phyloP scores from a whole-genome alignment of 768 basidiomycete genomes.

The Harrya chromipes region DNA sequence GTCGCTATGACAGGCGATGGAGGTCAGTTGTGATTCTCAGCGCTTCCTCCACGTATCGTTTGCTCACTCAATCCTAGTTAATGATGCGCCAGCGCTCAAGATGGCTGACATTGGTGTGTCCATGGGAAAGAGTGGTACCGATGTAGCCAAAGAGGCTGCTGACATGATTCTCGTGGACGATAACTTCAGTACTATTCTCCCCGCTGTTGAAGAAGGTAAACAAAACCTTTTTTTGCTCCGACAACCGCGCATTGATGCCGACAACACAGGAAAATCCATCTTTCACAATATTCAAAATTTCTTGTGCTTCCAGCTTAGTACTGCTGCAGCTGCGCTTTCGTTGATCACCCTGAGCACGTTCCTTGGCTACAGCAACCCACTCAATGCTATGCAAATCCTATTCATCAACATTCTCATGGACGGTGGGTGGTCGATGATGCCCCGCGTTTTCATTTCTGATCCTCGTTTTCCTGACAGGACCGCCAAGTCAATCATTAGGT shows the following conservation, averaged over 20 bases:
- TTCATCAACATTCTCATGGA: constrained; percentile 99
- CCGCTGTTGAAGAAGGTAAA: constrained; percentile 90
- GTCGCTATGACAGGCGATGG: constrained; percentile 99
- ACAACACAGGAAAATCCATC: constrained; percentile 78
- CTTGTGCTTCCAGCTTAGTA: constrained; percentile 94
- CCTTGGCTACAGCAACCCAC: constrained; percentile 84
- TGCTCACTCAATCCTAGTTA: constrained; percentile 47
- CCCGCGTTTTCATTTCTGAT: not conserved
- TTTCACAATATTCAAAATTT: constrained; percentile 99
- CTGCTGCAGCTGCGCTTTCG: constrained; percentile 94
- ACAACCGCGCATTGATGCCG: not conserved
- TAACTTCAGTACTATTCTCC: constrained; percentile 92
- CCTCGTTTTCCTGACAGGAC: constrained; percentile 47
- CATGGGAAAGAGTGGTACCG: constrained; percentile 98
- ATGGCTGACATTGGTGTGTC: constrained; percentile 98
- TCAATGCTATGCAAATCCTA: constrained; percentile 99
- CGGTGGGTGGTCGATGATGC: constrained; percentile 43
- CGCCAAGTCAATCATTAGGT: constrained; percentile 92
- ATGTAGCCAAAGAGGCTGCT: constrained; percentile 97
- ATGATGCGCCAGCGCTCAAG: constrained; percentile 95
- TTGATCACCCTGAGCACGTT: constrained; percentile 93
- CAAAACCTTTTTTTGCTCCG: not conserved
- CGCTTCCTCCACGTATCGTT: not conserved
- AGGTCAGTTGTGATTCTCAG: constrained; percentile 52
- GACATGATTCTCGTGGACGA: constrained; percentile 97